A percentile compares a stretch with the other conserved stretches of the same genome.
phyloP scores from a whole-genome alignment of 2,329 filamentous ascomycete genomes.

The Aspergillus uvarum region DNA sequence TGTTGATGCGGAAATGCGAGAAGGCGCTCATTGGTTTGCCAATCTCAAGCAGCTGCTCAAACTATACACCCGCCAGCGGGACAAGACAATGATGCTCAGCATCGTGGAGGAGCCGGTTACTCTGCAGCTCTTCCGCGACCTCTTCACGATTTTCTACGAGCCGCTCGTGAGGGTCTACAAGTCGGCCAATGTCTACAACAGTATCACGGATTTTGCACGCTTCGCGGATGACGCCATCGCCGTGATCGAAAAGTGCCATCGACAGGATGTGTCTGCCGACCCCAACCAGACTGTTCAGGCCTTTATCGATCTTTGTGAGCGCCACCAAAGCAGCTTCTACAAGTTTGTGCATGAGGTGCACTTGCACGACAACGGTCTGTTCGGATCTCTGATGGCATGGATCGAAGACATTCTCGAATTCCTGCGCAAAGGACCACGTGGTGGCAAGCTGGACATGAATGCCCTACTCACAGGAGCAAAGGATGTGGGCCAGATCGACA shows the following conservation, averaged over 20 bases:
- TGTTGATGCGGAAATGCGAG: constrained; percentile 77
- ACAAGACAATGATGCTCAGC: constrained; percentile 95
- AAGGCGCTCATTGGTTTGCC: constrained; percentile 88
- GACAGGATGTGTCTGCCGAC: constrained; percentile 83
- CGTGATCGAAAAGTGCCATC: constrained; percentile 67
- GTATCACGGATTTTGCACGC: constrained; percentile 90
- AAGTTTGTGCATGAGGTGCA: constrained; percentile 99
- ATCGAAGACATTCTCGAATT: constrained; percentile 94
- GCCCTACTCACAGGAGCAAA: constrained; percentile 82
- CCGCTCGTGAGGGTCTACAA: constrained; percentile 97
- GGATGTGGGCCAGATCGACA: constrained; percentile 66
- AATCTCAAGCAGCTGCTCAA: constrained; percentile 94
- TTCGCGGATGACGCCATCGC: constrained; percentile 93
- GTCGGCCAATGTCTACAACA: constrained; percentile 96
- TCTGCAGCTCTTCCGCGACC: constrained; percentile 87
- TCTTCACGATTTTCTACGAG: constrained; percentile 99
- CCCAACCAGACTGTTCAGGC: constrained; percentile 97
- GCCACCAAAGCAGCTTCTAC: constrained; percentile 96
- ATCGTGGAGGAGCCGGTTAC: constrained; percentile 98
- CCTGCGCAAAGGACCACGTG: constrained; percentile 76
- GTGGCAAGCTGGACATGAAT: constrained; percentile 90
- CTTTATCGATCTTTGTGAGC: constrained; percentile 93
- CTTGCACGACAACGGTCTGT: constrained; percentile 92
- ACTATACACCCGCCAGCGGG: constrained; percentile 82
- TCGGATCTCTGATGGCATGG: constrained; percentile 95